Evolutionary conservation across 495 filamentous ascomycete species (phyloP).

Genomic region (Schizothecium vesticola): DNA sequence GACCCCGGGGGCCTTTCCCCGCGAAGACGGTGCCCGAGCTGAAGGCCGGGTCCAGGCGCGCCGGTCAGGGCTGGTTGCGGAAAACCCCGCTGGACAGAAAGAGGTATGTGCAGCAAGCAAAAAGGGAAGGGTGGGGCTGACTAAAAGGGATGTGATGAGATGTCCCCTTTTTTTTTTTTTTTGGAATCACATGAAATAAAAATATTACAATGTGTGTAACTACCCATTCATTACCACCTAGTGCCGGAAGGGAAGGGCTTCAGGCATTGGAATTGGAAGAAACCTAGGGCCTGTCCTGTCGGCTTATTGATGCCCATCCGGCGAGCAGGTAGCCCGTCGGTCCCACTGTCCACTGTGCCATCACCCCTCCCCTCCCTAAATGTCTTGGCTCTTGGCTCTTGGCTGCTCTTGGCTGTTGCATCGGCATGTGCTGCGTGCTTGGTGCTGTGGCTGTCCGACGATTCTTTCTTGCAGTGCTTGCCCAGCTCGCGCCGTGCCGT

Average conservation of each 20-base stretch:
- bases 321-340: background rate
- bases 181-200: background rate
- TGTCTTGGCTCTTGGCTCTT: conserved; percentile 9
- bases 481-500: background rate
- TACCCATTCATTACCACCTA: background rate
- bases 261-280: background rate
- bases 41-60: background rate
- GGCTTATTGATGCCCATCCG: conserved; percentile 18
- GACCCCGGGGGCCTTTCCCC: background rate
- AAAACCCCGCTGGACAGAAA: background rate
- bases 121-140: background rate
- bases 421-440: background rate
- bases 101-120: background rate
- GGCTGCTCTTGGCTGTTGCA: background rate
- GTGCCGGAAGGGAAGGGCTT: background rate
- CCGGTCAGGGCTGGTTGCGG: background rate
- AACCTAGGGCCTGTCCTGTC: conserved; percentile 14
- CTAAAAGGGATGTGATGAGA: too few relatives aligned
- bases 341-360: background rate
- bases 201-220: background rate
- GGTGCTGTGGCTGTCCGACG: conserved; percentile 4
- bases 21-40: background rate
- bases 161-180: background rate
- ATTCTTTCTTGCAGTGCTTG: background rate
- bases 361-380: conserved; percentile 5